These are phyloP conservation scores for Cryptococcus sp. DNA, from an alignment of 1,284 basidiomycete species.

Conservation along the genomic window DNA sequence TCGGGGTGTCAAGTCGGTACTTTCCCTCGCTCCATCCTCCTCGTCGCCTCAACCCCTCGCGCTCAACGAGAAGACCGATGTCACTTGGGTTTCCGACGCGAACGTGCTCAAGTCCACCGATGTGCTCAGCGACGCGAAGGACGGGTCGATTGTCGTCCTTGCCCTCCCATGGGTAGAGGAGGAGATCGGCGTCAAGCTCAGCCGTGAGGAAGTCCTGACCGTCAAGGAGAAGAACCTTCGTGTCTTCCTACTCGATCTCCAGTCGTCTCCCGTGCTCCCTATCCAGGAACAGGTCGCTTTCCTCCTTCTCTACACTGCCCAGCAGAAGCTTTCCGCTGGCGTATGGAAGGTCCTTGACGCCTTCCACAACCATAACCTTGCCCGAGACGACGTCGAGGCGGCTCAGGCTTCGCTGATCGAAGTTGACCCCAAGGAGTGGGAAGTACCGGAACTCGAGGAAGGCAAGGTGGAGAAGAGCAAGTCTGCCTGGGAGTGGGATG, in stretches of 20 bases:
- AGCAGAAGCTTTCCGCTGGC: constrained; percentile 40
- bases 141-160: constrained; percentile 50
- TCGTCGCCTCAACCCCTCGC: constrained; percentile 23
- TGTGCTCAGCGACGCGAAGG: constrained; percentile 43
- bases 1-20: constrained; percentile 51
- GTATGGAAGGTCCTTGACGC: constrained; percentile 52
- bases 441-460: constrained; percentile 45
- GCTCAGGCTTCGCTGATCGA: constrained; percentile 50
- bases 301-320: constrained; percentile 54
- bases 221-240: constrained; percentile 52
- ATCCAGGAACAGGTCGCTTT: constrained; percentile 53
- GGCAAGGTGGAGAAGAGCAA: constrained; percentile 48
- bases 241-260: constrained; percentile 52
- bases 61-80: constrained; percentile 33
- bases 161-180: constrained; percentile 53
- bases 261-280: constrained; percentile 36
- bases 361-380: constrained; percentile 49
- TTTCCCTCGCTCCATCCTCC: constrained; percentile 40
- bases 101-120: constrained; percentile 51
- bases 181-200: constrained; percentile 50
- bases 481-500: constrained; percentile 51
- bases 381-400: constrained; percentile 50
- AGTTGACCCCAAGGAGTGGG: constrained; percentile 38
- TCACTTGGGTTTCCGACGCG: constrained; percentile 53
- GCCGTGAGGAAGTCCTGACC: constrained; percentile 43